Conservation (phyloP, 1,139 yeast genomes). For the Groenewaldozyma sp. region DNA sequence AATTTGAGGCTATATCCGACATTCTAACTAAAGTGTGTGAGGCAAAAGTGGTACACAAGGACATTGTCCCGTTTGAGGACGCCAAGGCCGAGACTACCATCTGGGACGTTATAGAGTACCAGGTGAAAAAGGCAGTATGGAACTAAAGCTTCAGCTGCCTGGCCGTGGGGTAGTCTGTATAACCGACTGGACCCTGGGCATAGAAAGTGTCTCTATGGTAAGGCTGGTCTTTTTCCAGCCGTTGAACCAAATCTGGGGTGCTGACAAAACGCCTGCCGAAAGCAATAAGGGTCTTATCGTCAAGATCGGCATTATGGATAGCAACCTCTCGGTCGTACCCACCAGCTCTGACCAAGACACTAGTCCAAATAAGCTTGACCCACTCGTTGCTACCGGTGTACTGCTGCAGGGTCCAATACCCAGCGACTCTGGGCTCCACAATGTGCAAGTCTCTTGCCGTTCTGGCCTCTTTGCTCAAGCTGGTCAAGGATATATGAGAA, state of each 20-base stretch:
- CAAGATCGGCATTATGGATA: constrained; percentile 20
- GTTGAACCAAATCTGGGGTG: constrained; percentile 45
- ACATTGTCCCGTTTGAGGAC: constrained; percentile 28
- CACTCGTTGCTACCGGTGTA: constrained; percentile 9
- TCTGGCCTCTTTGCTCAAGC: constrained; percentile 24
- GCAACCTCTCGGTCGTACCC: constrained; percentile 22
- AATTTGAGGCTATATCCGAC: constrained; percentile 20
- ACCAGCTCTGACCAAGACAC: constrained; percentile 37
- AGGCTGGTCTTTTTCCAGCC: constrained; percentile 33
- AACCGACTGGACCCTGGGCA: constrained; percentile 15
- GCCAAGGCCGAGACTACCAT: constrained; percentile 29
- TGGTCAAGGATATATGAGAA: constrained; percentile 24
- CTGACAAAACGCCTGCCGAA: constrained; percentile 41
- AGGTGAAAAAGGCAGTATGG: constrained; percentile 32
- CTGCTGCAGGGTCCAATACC: constrained; percentile 9
- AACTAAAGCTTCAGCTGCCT: constrained; percentile 16
- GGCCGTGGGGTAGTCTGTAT: constrained; percentile 3
- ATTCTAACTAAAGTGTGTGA: constrained; percentile 27
- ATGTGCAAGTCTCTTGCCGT: constrained; percentile 40
- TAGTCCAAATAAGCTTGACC: constrained; percentile 30
- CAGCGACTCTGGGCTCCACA: constrained; percentile 38
- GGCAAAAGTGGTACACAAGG: constrained; percentile 20
- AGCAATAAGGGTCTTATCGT: constrained; percentile 34
- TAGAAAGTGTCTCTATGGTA: constrained; percentile 36
- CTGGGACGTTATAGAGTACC: constrained; percentile 29